Evolutionary conservation across 352 stramenopile species (phyloP).

Genomic region (Thraustotheca clavata): DNA sequence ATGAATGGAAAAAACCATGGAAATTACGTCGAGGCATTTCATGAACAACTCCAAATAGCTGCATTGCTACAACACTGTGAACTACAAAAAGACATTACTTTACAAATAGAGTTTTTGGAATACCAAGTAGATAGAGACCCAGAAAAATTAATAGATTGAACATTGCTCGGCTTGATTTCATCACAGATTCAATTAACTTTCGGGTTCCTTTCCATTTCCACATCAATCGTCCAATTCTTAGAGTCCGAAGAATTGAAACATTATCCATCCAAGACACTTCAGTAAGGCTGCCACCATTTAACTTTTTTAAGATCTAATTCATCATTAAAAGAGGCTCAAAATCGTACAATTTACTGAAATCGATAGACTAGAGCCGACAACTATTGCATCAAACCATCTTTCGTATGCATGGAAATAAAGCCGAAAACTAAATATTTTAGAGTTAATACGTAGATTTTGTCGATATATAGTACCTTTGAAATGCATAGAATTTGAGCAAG

Average conservation of each 20-base stretch:
- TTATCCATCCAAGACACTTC: slow-evolving; percentile 38
- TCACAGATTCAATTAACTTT: slow-evolving; percentile 66
- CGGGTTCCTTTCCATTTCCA: slow-evolving; percentile 72
- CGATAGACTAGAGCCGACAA: slow-evolving; percentile 42
- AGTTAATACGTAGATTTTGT: background rate
- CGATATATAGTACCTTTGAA: background rate
- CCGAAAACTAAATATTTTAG: background rate
- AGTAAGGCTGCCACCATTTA: slow-evolving; percentile 37
- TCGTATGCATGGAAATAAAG: background rate
- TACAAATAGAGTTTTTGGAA: too few species aligned
- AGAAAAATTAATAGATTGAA: slow-evolving; percentile 69
- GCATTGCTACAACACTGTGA: slow-evolving; percentile 66
- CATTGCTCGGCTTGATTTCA: slow-evolving; percentile 71
- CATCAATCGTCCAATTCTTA: slow-evolving; percentile 64
- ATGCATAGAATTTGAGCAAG: background rate
- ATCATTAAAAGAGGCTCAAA: too few species aligned
- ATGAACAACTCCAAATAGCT: slow-evolving; percentile 56
- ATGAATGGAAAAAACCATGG: slow-evolving; percentile 56
- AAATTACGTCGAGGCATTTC: slow-evolving; percentile 69
- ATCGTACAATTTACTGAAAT: slow-evolving; percentile 43
- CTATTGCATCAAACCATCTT: slow-evolving; percentile 27
- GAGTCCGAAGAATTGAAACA: slow-evolving; percentile 54
- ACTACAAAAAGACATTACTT: slow-evolving; percentile 44
- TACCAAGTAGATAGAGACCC: slow-evolving; percentile 38
- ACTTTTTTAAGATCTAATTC: too few species aligned